Percentiles rank a stretch among this genome's conserved stretches.
Conservation (phyloP, 2,329 filamentous ascomycete genomes). For the Fusarium mundagurra region DNA sequence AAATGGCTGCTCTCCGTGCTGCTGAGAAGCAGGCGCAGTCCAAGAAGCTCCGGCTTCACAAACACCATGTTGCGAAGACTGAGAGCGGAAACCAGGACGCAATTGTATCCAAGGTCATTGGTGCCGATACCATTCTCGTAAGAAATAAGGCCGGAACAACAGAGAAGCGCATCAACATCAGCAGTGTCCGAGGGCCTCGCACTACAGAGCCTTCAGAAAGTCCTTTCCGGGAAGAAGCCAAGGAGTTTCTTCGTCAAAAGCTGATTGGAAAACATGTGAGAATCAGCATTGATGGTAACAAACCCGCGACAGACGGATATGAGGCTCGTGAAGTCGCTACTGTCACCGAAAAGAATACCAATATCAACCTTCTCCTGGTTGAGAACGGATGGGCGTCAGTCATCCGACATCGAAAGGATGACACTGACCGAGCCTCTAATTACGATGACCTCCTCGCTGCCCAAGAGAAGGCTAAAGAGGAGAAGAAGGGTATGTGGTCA, state of each 20-base stretch:
- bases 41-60: constrained; percentile 81
- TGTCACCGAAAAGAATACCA: constrained; percentile 83
- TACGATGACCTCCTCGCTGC: constrained; percentile 89
- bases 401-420: constrained; percentile 93
- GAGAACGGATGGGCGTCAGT: constrained; percentile 94
- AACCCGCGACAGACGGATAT: constrained; percentile 88
- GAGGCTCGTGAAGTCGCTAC: constrained; percentile 96
- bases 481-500: constrained; percentile 95
- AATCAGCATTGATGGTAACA: constrained; percentile 88
- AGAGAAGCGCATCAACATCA: constrained; percentile 91
- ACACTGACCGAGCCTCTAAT: constrained; percentile 91
- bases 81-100: constrained; percentile 77
- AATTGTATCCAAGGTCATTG: constrained; percentile 84
- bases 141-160: constrained; percentile 81
- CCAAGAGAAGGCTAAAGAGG: constrained; percentile 84
- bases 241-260: constrained; percentile 94
- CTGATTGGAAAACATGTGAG: constrained; percentile 96
- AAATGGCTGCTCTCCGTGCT: constrained; percentile 86
- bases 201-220: constrained; percentile 85
- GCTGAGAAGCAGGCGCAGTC: constrained; percentile 88
- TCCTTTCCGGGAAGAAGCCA: constrained; percentile 90
- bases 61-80: constrained; percentile 78
- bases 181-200: constrained; percentile 94
- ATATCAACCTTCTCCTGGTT: constrained; percentile 85
- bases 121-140: constrained; percentile 88